Percentiles rank a stretch among this genome's conserved stretches.
Conservation (phyloP, 2,329 filamentous ascomycete species). For the Xylaria sp. region DNA sequence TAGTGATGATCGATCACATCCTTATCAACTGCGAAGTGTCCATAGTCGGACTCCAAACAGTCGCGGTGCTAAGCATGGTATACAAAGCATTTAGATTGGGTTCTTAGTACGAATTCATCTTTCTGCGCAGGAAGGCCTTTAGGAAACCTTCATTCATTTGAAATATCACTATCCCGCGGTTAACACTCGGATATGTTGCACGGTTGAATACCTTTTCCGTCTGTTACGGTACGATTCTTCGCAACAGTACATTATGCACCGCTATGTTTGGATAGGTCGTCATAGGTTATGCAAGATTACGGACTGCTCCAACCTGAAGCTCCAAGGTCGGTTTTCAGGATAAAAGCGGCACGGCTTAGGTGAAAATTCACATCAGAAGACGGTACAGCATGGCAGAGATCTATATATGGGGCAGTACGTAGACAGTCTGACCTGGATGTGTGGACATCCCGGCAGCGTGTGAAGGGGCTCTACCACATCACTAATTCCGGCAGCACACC, state of each 20-base stretch:
- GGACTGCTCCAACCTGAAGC: background rate
- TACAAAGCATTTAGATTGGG: background rate
- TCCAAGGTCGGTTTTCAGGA: background rate
- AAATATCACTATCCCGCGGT: background rate
- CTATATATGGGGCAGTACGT: conserved; percentile 1
- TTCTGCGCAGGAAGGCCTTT: background rate
- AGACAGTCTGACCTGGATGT: background rate
- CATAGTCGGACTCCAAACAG: background rate
- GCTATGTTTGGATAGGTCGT: background rate
- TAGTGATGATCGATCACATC: background rate
- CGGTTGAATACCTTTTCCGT: background rate
- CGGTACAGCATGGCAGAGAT: background rate
- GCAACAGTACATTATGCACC: background rate
- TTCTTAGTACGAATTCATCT: background rate
- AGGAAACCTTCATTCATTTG: background rate
- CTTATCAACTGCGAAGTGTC: background rate
- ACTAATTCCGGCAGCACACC: conserved; percentile 24
- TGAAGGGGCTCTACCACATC: conserved; percentile 28
- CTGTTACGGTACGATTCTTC: background rate
- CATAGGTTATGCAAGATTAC: background rate
- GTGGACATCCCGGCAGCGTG: conserved; percentile 13
- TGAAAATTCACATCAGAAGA: background rate
- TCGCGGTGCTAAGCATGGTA: background rate
- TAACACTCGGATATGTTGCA: background rate
- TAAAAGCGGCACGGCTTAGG: conserved; percentile 1